Evolutionary conservation across 306 rosid species (phyloP).

Genomic region (Dryas octopetala): DNA sequence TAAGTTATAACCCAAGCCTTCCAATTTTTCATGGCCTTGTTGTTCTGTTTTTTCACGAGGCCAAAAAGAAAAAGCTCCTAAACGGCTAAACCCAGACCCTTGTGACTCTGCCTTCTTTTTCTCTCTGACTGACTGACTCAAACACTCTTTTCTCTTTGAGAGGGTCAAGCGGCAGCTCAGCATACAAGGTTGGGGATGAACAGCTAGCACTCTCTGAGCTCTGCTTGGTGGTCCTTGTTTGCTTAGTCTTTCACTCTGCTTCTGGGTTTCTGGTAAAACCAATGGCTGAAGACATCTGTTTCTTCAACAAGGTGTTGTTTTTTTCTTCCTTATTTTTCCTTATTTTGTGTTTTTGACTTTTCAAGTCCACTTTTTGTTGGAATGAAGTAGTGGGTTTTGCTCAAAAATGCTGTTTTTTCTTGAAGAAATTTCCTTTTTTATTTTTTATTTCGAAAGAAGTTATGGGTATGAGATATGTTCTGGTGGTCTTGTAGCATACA

Average conservation of each 20-base stretch:
- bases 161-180: background rate
- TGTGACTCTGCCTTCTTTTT: background rate
- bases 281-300: conserved; percentile 68
- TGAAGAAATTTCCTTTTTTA: background rate
- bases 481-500: background rate
- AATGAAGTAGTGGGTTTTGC: conserved; percentile 21
- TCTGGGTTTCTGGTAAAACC: conserved; percentile 23
- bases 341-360: conserved; percentile 5
- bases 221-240: conserved; percentile 1
- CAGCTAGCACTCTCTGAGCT: conserved; percentile 13
- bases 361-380: conserved; percentile 17
- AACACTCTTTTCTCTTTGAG: background rate
- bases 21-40: conserved; percentile 15
- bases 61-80: conserved; percentile 20
- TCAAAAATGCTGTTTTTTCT: conserved; percentile 8
- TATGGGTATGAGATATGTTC: conserved; percentile 15
- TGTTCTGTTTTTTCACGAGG: conserved; percentile 30
- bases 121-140: background rate
- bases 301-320: conserved; percentile 67
- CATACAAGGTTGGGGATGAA: conserved; percentile 5
- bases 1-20: background rate
- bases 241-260: conserved; percentile 8
- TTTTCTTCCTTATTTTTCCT: background rate
- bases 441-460: background rate
- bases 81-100: conserved; percentile 24